These are phyloP conservation scores for Mariannaea elegans DNA, from an alignment of 2,329 filamentous ascomycete genomes.

Conservation along the genomic window DNA sequence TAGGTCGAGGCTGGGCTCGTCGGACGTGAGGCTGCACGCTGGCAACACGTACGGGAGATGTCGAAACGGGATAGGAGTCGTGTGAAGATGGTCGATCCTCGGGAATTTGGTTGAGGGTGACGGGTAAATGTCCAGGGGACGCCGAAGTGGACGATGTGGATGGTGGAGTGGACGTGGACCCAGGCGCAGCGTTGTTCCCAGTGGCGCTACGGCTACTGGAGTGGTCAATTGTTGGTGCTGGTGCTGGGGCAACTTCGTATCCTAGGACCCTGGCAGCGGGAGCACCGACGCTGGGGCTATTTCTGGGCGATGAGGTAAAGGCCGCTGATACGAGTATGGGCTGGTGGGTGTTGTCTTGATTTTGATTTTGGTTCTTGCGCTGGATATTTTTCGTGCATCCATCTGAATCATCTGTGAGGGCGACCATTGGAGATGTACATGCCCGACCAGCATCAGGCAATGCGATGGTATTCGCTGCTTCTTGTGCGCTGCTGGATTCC, in stretches of 20 bases:
- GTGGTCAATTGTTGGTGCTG: constrained; percentile 34
- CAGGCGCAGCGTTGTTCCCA: constrained; percentile 29
- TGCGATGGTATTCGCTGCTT: constrained; percentile 24
- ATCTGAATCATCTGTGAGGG: constrained; percentile 16
- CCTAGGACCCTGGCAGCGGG: constrained; percentile 33
- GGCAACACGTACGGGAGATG: constrained; percentile 45
- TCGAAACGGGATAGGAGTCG: constrained; percentile 28
- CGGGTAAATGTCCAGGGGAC: constrained; percentile 33
- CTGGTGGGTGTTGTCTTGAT: constrained; percentile 8
- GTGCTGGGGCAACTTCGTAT: constrained; percentile 37
- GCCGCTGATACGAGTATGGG: constrained; percentile 30
- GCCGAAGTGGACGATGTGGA: constrained; percentile 21
- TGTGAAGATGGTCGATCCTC: constrained; percentile 26
- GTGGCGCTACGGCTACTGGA: constrained; percentile 33
- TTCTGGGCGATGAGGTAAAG: constrained; percentile 32
- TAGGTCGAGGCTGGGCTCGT: constrained; percentile 49
- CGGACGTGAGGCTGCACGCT: constrained; percentile 57
- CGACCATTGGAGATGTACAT: constrained; percentile 20
- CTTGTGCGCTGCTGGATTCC: constrained; percentile 14
- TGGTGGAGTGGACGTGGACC: constrained; percentile 18
- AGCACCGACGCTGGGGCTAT: constrained; percentile 37
- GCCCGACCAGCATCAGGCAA: constrained; percentile 21
- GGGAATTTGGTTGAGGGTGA: constrained; percentile 25
- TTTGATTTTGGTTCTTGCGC: neutral
- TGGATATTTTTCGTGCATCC: neutral